Conservation (phyloP, 352 stramenopile species). For the Pythium aphanidermatum region DNA sequence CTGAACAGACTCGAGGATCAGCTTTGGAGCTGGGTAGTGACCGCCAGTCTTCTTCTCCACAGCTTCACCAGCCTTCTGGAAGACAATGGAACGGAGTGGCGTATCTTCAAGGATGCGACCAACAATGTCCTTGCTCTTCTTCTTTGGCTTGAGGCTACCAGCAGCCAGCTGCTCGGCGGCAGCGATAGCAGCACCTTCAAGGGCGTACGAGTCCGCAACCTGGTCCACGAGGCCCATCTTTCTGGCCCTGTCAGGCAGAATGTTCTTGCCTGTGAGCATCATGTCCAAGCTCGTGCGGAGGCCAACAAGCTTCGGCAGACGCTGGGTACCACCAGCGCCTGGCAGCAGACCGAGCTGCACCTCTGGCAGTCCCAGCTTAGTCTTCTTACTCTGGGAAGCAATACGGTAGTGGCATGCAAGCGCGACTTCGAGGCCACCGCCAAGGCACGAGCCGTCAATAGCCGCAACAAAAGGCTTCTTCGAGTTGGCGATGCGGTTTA, state of each 20-base stretch:
- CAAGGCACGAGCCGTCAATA: conserved; percentile 96
- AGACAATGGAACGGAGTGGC: conserved; percentile 88
- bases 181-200: conserved; percentile 90
- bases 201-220: conserved; percentile 85
- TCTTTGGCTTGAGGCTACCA: conserved; percentile 90
- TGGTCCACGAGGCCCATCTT: conserved; percentile 97
- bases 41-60: conserved; percentile 96
- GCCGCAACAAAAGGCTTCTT: conserved; percentile 94
- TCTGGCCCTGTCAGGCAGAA: conserved; percentile 93
- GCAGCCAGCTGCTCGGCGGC: conserved; percentile 86
- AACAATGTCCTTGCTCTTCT: conserved; percentile 84
- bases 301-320: conserved; percentile 92
- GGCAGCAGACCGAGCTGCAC: conserved; percentile 97
- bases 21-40: conserved; percentile 94
- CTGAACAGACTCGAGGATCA: conserved; percentile 91
- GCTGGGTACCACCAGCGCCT: conserved; percentile 97
- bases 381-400: conserved; percentile 93
- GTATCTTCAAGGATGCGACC: conserved; percentile 94
- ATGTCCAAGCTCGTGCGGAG: conserved; percentile 93
- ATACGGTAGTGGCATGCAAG: conserved; percentile 98
- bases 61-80: conserved; percentile 94
- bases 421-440: conserved; percentile 95
- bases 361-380: conserved; percentile 95
- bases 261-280: conserved; percentile 97
- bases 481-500: conserved; percentile 89